Base-by-base conservation (phyloP, 768 basidiomycete genomes). In the Leccinum obscurum region DNA sequence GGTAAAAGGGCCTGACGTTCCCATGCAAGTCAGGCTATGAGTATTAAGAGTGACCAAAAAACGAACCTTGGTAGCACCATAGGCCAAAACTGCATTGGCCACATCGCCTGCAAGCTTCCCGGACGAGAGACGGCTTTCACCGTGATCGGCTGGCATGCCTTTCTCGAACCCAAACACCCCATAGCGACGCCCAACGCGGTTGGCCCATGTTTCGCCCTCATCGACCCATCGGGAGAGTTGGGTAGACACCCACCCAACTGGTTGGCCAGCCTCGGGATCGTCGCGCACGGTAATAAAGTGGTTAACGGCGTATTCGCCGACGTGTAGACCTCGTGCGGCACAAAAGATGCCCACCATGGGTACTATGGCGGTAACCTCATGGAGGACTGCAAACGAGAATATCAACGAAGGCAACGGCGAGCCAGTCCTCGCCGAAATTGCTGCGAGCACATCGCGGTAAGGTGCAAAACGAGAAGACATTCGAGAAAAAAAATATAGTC, bases 21-120 rank as follows among this genome's bases (percentile, higher is more conserved):
- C 49, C 22, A 28, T 51, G 30, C 14, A 24, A 52, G 53, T 61
- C 5, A 46, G 24, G 15, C 24, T 15, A 41, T 46, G 54, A 41
- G 34, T 4, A 20, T 6, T 51, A 28, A 4, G 6, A 22, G 13
- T 2, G 4, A n/a, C 17, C 34, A 39, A 14, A 58, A 39, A 39
- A 60, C 26, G 26, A 26, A 26, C 26, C 26, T 26, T 26, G 26
- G 26, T 89, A 17, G 84, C 77, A 1, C 84, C 86, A 70, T 95
- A 96, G 3, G 93, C 93, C 52, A 92, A 77, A 9, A 93, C 83
- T 3, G 86, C 91, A 69, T 94, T 93, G 4, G 91, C 88, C 6
- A 93, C 83, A 68, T 93, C 90, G 15, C 88, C 87, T 10, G 87
- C 89, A 37, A 92, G 72, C 58, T 75, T 75, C 13, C 75, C 76